Base-by-base conservation (phyloP, 305 asterid species). In the Euphrasia arctica region DNA sequence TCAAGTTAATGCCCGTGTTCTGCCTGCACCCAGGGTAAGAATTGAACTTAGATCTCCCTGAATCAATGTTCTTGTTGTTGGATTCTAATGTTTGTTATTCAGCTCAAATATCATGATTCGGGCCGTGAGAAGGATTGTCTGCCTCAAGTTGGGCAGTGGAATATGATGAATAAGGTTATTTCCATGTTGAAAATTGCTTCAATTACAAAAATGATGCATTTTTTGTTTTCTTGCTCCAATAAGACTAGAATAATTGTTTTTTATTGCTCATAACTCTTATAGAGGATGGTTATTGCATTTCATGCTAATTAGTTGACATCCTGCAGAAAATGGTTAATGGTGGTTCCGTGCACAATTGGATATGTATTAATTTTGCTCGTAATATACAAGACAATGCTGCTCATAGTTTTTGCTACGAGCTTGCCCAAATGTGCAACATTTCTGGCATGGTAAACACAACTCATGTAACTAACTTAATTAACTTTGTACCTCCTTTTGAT, bases 81-180 rank as follows among this genome's bases (percentile, higher is more conserved):
- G n/a, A 11, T 36, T 11, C 36, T 54, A 9, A 13, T 48, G 29
- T 4, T 5, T 9, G 63, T 15, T 39, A 54, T 63, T 74, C 80
- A 88, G 96, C 87, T 88, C 28, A 85, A 85, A 62, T 88, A 88
- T 72, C 84, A 83, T 62, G 94, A 85, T 69, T 79, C 88, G 9
- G 88, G 95, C 13, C 78, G 89, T 28, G 94, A 85, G 74, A 85
- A 70, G 71, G 87, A 82, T 47, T 83, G 90, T 56, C 75, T 79
- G 48, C 95, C 95, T 0, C 82, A 81, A 75, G 91, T 81, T 64
- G 95, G 95, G 8, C 91, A 85, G 43, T 88, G 95, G 95, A 85
- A 88, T 48, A 88, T 88, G 95, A 88, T 83, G 95, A 83, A 88
- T 43, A 85, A 86, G 94, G 95, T 88, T 45, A 36, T 48, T 48